Base-by-base conservation (phyloP, 352 stramenopile species). In the Pythium scleroteichum region DNA sequence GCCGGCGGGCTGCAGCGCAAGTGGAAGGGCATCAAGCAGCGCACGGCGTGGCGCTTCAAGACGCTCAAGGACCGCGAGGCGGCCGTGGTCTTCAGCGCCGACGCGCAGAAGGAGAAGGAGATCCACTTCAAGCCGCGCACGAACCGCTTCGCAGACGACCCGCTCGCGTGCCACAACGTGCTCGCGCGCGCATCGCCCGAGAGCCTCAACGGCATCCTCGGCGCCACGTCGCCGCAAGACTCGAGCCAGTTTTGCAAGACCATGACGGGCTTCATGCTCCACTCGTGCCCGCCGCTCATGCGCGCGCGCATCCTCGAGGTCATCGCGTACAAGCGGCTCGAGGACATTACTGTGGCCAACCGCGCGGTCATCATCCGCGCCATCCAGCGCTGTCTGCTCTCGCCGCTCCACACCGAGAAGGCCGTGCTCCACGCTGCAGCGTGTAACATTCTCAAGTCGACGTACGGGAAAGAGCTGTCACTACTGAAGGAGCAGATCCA, bases 241-340 rank as follows among this genome's bases (percentile, higher is more conserved):
- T 90, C 83, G 45, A 88, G 75, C 49, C 68, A 90, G 59, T 92
- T 88, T 44, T 85, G 79, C 65, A 85, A 74, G 53, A 93, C 80
- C 17, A 93, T 94, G 85, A 89, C 85, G 8, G 79, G 82, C 50
- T 94, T 94, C 60, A 92, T 94, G 83, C 72, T 94, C 47, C 79
- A 91, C 35, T 79, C 82, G 29, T 88, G 79, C 29, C 62, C 75
- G 9, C 78, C 83, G 20, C 60, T 62, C 22, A 82, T 89, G 54
- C 81, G 85, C 24, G 66, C 75, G 12, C 84, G 79, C 45, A 78
- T 94, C 35, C 72, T 94, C 40, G 79, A 94, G 46, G 78, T 94
- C n/a, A 72, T 94, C 35, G 87, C 83, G 4, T 75, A 72, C 39
- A 53, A 85, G 57, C 68, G 85, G 20, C 62, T 94, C 5, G 59